Conservation (phyloP, 345 rosid species). For the Carallia pectinifolia region DNA sequence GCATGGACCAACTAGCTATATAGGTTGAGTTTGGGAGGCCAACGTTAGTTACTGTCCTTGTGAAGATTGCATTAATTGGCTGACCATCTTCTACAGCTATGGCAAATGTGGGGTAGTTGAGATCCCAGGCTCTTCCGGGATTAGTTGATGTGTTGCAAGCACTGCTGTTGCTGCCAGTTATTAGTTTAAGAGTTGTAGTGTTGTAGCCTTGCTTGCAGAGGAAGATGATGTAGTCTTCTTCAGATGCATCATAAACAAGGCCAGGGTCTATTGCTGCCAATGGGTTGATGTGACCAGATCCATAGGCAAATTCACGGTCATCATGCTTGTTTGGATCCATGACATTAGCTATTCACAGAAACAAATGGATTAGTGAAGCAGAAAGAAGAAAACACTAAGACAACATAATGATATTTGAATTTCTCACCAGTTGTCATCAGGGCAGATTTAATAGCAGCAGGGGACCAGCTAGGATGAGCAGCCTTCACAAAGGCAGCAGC, state of each 20-base stretch:
- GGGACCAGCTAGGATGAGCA: conserved; percentile 30
- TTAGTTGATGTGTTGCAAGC: conserved; percentile 14
- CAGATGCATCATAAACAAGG: conserved; percentile 16
- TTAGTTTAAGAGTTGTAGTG: conserved; percentile 18
- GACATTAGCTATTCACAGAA: conserved; percentile 8
- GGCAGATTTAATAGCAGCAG: conserved; percentile 24
- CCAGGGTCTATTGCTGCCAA: conserved; percentile 18
- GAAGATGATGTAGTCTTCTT: conserved; percentile 38
- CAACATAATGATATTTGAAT: neutral
- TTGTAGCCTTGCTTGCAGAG: conserved; percentile 51
- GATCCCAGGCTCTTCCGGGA: conserved; percentile 42
- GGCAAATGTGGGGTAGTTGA: conserved; percentile 45
- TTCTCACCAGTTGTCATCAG: conserved; percentile 31
- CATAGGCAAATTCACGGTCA: conserved; percentile 20
- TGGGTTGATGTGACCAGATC: conserved; percentile 23
- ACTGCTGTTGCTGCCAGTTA: conserved; percentile 36
- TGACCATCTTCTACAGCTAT: conserved; percentile 34
- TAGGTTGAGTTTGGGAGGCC: conserved; percentile 40
- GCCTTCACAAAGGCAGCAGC: conserved; percentile 38
- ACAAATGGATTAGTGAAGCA: neutral
- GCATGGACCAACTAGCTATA: conserved; percentile 11
- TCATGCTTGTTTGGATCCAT: conserved; percentile 19
- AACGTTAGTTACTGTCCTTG: conserved; percentile 51
- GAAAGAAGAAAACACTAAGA: neutral
- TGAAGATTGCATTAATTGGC: conserved; percentile 22